Conservation (phyloP, 805 yeast species). For the Yarrowia sp. region DNA sequence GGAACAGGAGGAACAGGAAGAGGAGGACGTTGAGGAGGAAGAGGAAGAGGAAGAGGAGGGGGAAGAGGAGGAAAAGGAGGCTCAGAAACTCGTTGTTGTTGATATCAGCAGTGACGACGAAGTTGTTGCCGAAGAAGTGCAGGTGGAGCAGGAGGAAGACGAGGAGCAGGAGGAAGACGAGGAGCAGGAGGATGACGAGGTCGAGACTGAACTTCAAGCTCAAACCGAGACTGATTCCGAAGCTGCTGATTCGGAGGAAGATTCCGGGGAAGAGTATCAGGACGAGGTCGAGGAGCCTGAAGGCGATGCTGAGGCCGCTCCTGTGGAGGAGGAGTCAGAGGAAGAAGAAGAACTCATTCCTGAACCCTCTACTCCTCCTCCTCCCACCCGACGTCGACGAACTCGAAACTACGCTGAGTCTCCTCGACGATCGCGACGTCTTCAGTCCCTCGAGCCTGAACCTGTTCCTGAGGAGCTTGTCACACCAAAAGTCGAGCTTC, state of each 20-base stretch:
- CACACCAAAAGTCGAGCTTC: conserved; percentile 22
- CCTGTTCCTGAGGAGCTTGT: conserved; percentile 30
- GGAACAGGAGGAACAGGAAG: conserved; percentile 6
- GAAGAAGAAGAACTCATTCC: background rate
- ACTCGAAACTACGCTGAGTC: conserved; percentile 18
- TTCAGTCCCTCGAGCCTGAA: conserved; percentile 34
- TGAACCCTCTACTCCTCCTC: conserved; percentile 6
- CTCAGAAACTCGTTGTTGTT: background rate
- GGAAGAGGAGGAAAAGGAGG: background rate
- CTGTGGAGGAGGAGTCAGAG: conserved; percentile 4
- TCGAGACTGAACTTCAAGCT: too few relatives aligned
- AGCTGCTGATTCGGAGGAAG: background rate
- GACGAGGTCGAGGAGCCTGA: background rate
- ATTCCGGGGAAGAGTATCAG: background rate
- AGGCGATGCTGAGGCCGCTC: conserved; percentile 1
- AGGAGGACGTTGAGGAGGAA: background rate
- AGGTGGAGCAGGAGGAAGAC: conserved; percentile 1
- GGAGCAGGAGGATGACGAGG: too few relatives aligned
- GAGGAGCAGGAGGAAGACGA: background rate
- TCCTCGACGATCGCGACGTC: conserved; percentile 25
- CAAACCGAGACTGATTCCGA: background rate
- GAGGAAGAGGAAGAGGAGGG: background rate
- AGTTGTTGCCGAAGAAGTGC: background rate
- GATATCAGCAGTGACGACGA: conserved; percentile 13
- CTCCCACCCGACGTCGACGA: background rate